These are phyloP conservation scores for Pichia sp. DNA, from an alignment of 1,139 yeast genomes.

Conservation along the genomic window DNA sequence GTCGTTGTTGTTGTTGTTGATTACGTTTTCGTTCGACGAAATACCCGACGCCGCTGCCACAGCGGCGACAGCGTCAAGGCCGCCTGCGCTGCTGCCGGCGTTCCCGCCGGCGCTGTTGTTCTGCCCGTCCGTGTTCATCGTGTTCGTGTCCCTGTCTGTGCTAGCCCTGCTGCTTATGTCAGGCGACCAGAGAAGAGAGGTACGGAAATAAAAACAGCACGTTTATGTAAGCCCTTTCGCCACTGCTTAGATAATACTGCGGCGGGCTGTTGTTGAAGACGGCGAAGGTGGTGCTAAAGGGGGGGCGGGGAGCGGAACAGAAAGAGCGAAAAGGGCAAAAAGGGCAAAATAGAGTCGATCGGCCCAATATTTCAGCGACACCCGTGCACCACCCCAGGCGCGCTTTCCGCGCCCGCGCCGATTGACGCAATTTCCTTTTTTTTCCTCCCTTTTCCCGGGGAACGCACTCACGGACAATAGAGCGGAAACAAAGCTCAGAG, in stretches of 20 bases:
- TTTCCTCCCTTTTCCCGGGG: no score
- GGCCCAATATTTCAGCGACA: background rate
- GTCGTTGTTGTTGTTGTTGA: background rate
- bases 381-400: background rate
- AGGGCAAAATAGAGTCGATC: background rate
- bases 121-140: background rate
- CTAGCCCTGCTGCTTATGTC: background rate
- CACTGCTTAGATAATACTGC: background rate
- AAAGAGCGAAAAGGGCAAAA: no score
- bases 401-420: no score
- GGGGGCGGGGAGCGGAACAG: no score
- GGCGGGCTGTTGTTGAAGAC: background rate
- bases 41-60: no score
- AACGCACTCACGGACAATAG: no score
- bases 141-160: background rate
- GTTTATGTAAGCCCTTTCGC: background rate
- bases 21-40: background rate
- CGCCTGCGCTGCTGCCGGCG: background rate
- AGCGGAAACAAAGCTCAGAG: no score
- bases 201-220: background rate
- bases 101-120: background rate
- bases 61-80: no score
- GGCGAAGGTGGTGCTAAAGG: no score
- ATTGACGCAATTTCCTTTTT: no score
- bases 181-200: background rate